These are phyloP conservation scores for Urostyla sp. DNA, from an alignment of 73 alveolate genomes.

Conservation along the genomic window DNA sequence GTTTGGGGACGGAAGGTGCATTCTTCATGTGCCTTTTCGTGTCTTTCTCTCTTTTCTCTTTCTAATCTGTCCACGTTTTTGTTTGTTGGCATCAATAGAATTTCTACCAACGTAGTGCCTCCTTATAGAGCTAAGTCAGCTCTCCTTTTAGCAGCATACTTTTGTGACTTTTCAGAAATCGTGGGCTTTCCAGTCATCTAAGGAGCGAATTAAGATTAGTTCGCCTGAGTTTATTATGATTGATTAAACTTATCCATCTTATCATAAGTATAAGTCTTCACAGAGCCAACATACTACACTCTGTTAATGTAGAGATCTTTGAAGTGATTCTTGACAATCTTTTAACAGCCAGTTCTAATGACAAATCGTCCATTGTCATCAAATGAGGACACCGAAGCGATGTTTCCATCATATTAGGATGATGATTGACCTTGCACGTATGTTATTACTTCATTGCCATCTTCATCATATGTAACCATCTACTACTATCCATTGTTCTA, in stretches of 20 bases:
- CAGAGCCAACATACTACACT: slow-evolving; percentile 25
- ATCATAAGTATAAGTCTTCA: background rate
- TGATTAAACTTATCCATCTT: slow-evolving; percentile 1
- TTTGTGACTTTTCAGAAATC: slow-evolving; percentile 4
- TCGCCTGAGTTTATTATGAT: background rate
- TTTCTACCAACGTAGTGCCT: slow-evolving; percentile 12
- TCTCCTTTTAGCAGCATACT: slow-evolving; percentile 40
- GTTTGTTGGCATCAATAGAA: slow-evolving; percentile 33
- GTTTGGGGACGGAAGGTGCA: slow-evolving; percentile 59
- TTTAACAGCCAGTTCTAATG: slow-evolving; percentile 28
- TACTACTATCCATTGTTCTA: slow-evolving; percentile 1
- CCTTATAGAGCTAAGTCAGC: slow-evolving; percentile 17
- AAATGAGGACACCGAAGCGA: background rate
- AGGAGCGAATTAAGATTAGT: background rate
- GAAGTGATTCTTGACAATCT: slow-evolving; percentile 25
- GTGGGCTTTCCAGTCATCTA: slow-evolving; percentile 6
- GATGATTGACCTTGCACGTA: background rate
- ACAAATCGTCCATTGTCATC: background rate
- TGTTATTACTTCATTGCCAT: slow-evolving; percentile 4
- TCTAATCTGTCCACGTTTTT: slow-evolving; percentile 21
- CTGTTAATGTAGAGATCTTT: slow-evolving; percentile 45
- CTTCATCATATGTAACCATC: slow-evolving; percentile 6
- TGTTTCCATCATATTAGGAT: too few relatives aligned
- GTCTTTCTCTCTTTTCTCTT: slow-evolving; percentile 13
- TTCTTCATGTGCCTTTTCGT: slow-evolving; percentile 40